Evolutionary conservation across 768 basidiomycete genomes (phyloP).

Genomic region (Scleroderma bovista): DNA sequence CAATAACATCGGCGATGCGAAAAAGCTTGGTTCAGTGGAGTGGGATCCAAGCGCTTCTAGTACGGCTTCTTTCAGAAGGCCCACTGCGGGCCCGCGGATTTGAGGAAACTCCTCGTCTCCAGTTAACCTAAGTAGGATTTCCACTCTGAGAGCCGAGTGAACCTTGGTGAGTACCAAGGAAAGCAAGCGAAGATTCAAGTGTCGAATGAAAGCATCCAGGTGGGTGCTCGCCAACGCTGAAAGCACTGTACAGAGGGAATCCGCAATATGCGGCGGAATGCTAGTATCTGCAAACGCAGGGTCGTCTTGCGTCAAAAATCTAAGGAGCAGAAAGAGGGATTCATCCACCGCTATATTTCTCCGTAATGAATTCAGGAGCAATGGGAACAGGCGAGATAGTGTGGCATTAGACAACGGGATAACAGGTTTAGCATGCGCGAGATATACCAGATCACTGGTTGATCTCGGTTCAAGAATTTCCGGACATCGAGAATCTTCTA

Average conservation of each 20-base stretch:
- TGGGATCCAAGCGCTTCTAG: constrained; percentile 42
- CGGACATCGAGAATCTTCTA: constrained; percentile 21
- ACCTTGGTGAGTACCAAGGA: constrained; percentile 46
- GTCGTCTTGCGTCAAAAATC: constrained; percentile 5
- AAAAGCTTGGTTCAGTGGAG: constrained; percentile 31
- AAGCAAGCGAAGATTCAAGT: constrained; percentile 57
- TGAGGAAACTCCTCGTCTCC: constrained; percentile 48
- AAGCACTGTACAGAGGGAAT: constrained; percentile 45
- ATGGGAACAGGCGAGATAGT: constrained; percentile 30
- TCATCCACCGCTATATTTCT: constrained; percentile 53
- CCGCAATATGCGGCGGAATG: constrained; percentile 40
- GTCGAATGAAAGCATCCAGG: constrained; percentile 51
- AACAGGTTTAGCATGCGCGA: constrained; percentile 15
- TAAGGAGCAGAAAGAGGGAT: constrained; percentile 50
- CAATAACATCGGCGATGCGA: constrained; percentile 52
- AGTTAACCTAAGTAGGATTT: constrained; percentile 51
- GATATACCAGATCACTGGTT: constrained; percentile 20
- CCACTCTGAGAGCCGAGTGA: constrained; percentile 45
- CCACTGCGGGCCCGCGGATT: constrained; percentile 64
- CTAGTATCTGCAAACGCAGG: constrained; percentile 2
- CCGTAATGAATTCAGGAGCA: constrained; percentile 48
- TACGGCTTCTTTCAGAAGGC: constrained; percentile 62
- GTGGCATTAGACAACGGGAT: constrained; percentile 8
- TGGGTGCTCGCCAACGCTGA: constrained; percentile 57
- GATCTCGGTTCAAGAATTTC: constrained; percentile 20